These are phyloP conservation scores for Neurospora sp. DNA, from an alignment of 2,329 filamentous ascomycete genomes.

Conservation along the genomic window DNA sequence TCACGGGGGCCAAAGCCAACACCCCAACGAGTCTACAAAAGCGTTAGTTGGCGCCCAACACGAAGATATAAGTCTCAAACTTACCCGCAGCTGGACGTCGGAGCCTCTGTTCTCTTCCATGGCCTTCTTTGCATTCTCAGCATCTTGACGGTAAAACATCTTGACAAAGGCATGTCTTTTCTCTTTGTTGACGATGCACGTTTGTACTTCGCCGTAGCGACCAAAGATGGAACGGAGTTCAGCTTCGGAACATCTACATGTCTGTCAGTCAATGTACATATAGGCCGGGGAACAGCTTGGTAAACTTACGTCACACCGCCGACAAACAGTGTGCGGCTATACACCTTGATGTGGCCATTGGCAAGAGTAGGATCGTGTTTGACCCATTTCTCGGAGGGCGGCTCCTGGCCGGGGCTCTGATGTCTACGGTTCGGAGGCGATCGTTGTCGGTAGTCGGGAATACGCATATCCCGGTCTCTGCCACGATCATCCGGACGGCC, in stretches of 20 bases:
- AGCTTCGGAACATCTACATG: constrained; percentile 59
- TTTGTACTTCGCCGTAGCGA: constrained; percentile 81
- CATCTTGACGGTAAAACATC: constrained; percentile 85
- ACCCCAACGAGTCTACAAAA: constrained; percentile 73
- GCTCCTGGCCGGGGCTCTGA: constrained; percentile 39
- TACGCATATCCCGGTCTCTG: constrained; percentile 40
- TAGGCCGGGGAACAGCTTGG: constrained; percentile 3
- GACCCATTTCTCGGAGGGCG: constrained; percentile 55
- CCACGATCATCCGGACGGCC: constrained; percentile 38
- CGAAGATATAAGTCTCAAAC: constrained; percentile 25
- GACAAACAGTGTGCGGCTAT: constrained; percentile 92
- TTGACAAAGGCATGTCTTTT: constrained; percentile 99
- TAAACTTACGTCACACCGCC: constrained; percentile 77
- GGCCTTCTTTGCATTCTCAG: constrained; percentile 70
- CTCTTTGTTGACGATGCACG: constrained; percentile 95
- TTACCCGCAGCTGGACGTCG: constrained; percentile 63
- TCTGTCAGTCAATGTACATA: constrained; percentile 10
- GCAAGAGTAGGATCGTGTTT: constrained; percentile 69
- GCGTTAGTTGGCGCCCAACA: constrained; percentile 24
- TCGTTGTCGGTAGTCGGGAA: constrained; percentile 74
- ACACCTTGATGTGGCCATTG: constrained; percentile 75
- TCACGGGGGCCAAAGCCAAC: constrained; percentile 95
- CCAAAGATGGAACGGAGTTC: constrained; percentile 76
- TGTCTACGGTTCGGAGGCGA: constrained; percentile 65
- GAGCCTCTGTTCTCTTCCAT: constrained; percentile 74